Conservation (phyloP, 176 grass and related monocot species). For the Chrysopogon serrulatus region DNA sequence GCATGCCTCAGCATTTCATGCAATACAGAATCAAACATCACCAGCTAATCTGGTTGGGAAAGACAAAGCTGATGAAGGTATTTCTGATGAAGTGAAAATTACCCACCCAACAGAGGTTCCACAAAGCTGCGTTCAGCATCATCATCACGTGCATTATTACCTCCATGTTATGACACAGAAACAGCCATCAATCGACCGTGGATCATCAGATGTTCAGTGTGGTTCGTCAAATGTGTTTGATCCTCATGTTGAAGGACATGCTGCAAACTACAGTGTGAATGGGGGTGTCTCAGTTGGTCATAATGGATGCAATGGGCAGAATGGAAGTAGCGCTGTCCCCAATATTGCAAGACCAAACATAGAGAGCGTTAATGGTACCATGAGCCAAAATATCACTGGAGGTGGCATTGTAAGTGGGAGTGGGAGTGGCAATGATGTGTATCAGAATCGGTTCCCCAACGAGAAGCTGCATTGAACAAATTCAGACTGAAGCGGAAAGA, state of each 20-base stretch:
- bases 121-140: slow-evolving; percentile 48
- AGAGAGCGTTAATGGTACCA: slow-evolving; percentile 50
- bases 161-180: slow-evolving; percentile 36
- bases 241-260: slow-evolving; percentile 61
- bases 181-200: slow-evolving; percentile 36
- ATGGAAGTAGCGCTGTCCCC: slow-evolving; percentile 34
- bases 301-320: slow-evolving; percentile 69
- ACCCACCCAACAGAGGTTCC: slow-evolving; percentile 35
- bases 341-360: slow-evolving; percentile 49
- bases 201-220: slow-evolving; percentile 29
- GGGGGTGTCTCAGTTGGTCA: slow-evolving; percentile 58
- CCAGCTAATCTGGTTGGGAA: slow-evolving; percentile 28
- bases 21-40: slow-evolving; percentile 39
- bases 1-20: slow-evolving; percentile 75
- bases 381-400: slow-evolving; percentile 31
- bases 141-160: slow-evolving; percentile 62
- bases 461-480: slow-evolving; percentile 86
- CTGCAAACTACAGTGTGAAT: slow-evolving; percentile 63
- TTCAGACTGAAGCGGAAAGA: slow-evolving; percentile 90
- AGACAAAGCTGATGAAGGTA: slow-evolving; percentile 42
- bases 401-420: slow-evolving; percentile 48
- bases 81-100: slow-evolving; percentile 26
- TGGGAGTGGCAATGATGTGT: slow-evolving; percentile 41
- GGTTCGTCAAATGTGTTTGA: slow-evolving; percentile 56
- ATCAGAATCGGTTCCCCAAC: slow-evolving; percentile 53